phyloP scores from a whole-genome alignment of 371 early-diverging fungal species.

The Catenaria anguillulae region DNA sequence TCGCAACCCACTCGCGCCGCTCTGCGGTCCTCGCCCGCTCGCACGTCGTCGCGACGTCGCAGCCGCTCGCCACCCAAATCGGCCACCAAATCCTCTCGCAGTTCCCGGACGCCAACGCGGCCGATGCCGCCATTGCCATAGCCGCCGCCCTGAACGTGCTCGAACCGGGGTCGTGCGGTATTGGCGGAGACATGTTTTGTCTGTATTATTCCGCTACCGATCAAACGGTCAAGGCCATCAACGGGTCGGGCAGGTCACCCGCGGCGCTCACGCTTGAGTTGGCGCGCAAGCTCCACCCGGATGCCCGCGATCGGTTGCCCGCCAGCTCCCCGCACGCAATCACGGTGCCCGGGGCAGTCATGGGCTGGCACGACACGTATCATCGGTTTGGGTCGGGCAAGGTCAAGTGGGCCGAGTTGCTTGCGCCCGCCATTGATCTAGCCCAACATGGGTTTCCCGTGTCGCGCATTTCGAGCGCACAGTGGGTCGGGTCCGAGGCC shows the following conservation, averaged over 20 bases:
- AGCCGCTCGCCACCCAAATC: slow-evolving; percentile 62
- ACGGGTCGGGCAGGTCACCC: background rate
- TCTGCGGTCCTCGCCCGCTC: slow-evolving; percentile 28
- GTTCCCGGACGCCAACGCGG: slow-evolving; percentile 72
- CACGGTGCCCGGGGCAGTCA: slow-evolving; percentile 75
- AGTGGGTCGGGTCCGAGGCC: slow-evolving; percentile 42
- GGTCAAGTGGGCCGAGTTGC: slow-evolving; percentile 37
- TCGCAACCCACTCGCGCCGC: slow-evolving; percentile 27
- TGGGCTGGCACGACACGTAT: slow-evolving; percentile 58
- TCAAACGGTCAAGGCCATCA: slow-evolving; percentile 16
- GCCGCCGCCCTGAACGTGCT: slow-evolving; percentile 46
- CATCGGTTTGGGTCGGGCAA: slow-evolving; percentile 54
- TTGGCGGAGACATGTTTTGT: slow-evolving; percentile 85
- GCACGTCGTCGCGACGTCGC: slow-evolving; percentile 45
- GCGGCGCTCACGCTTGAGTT: slow-evolving; percentile 32
- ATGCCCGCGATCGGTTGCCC: slow-evolving; percentile 26
- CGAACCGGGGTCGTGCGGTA: slow-evolving; percentile 76
- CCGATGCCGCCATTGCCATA: slow-evolving; percentile 74
- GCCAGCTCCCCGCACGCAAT: slow-evolving; percentile 34
- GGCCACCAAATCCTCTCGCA: slow-evolving; percentile 58
- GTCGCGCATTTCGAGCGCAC: slow-evolving; percentile 18
- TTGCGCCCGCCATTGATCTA: slow-evolving; percentile 50
- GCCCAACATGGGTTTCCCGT: slow-evolving; percentile 52
- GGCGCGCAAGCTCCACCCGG: slow-evolving; percentile 20
- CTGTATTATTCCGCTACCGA: slow-evolving; percentile 62